Percentiles rank a stretch among this genome's conserved stretches.
These are phyloP conservation scores for Fusarium pininemorale DNA, from an alignment of 2,329 filamentous ascomycete genomes.

Conservation along the genomic window DNA sequence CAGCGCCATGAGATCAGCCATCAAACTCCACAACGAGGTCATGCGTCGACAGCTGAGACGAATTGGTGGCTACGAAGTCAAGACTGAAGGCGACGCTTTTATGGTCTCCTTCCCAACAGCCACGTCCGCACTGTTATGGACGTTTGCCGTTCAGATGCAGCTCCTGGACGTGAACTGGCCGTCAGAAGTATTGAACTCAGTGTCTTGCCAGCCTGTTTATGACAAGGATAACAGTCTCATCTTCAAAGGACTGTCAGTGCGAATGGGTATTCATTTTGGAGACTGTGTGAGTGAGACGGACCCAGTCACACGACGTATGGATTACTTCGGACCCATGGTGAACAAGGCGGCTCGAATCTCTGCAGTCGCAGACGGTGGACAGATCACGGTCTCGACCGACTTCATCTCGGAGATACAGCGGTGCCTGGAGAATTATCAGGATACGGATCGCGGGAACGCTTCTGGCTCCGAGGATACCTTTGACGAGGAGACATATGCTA, in stretches of 20 bases:
- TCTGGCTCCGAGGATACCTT: constrained; percentile 73
- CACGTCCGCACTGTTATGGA: constrained; percentile 94
- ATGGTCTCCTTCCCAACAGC: constrained; percentile 99
- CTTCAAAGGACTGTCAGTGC: constrained; percentile 91
- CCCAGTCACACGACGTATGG: constrained; percentile 96
- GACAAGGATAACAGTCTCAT: constrained; percentile 90
- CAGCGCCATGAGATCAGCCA: constrained; percentile 93
- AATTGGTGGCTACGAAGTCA: constrained; percentile 97
- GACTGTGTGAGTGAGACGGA: constrained; percentile 94
- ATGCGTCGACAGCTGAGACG: constrained; percentile 93
- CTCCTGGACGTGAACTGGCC: constrained; percentile 94
- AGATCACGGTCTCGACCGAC: constrained; percentile 96
- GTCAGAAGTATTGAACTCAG: constrained; percentile 86
- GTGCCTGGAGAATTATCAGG: constrained; percentile 87
- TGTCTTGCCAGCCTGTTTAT: constrained; percentile 81
- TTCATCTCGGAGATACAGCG: constrained; percentile 97
- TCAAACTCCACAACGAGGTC: constrained; percentile 96
- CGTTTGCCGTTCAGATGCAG: constrained; percentile 89
- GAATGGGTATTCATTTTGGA: constrained; percentile 98
- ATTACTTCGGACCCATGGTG: constrained; percentile 99
- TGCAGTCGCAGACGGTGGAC: constrained; percentile 92
- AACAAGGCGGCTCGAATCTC: constrained; percentile 96
- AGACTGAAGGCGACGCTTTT: constrained; percentile 99
- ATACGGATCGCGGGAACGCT: constrained; percentile 77
- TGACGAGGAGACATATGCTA: constrained; percentile 77